phyloP scores from a whole-genome alignment of 2,329 filamentous ascomycete species.

The Aspergillus piperis region DNA sequence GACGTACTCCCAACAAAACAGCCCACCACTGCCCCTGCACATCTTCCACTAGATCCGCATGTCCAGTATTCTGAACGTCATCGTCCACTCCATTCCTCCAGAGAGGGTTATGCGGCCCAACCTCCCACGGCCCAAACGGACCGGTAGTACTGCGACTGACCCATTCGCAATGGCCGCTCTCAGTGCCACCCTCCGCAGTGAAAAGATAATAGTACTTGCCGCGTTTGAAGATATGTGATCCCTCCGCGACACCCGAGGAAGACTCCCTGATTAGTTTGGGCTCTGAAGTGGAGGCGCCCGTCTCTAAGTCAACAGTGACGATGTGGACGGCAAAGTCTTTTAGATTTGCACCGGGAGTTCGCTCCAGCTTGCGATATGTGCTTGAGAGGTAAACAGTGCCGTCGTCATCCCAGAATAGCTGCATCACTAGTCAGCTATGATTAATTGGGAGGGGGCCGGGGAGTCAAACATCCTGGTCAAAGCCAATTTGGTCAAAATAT shows the following conservation, averaged over 20 bases:
- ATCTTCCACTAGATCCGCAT: slow-evolving; percentile 53
- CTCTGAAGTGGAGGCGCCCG: slow-evolving; percentile 34
- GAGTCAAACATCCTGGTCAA: slow-evolving; percentile 54
- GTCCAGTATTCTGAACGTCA: slow-evolving; percentile 54
- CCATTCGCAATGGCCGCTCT: slow-evolving; percentile 62
- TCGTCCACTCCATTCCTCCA: slow-evolving; percentile 53
- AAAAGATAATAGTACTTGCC: slow-evolving; percentile 57
- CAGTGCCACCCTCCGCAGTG: slow-evolving; percentile 59
- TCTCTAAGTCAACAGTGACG: slow-evolving; percentile 34
- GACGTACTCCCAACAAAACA: slow-evolving; percentile 51
- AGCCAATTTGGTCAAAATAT: slow-evolving; percentile 57
- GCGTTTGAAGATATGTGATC: slow-evolving; percentile 56
- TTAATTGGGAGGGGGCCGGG: not conserved
- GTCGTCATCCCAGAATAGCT: slow-evolving; percentile 56
- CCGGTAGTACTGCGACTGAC: slow-evolving; percentile 55
- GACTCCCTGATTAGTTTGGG: slow-evolving; percentile 49
- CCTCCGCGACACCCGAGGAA: slow-evolving; percentile 49
- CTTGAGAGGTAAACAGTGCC: slow-evolving; percentile 53
- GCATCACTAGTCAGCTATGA: not conserved
- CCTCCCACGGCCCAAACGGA: slow-evolving; percentile 64
- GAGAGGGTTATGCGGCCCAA: slow-evolving; percentile 60
- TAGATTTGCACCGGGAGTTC: slow-evolving; percentile 41
- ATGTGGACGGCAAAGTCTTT: slow-evolving; percentile 55
- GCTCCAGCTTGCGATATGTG: slow-evolving; percentile 38
- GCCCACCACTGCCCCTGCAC: slow-evolving; percentile 51